Conservation (phyloP, 2,329 filamentous ascomycete genomes). For the Diplodia sapinea region DNA sequence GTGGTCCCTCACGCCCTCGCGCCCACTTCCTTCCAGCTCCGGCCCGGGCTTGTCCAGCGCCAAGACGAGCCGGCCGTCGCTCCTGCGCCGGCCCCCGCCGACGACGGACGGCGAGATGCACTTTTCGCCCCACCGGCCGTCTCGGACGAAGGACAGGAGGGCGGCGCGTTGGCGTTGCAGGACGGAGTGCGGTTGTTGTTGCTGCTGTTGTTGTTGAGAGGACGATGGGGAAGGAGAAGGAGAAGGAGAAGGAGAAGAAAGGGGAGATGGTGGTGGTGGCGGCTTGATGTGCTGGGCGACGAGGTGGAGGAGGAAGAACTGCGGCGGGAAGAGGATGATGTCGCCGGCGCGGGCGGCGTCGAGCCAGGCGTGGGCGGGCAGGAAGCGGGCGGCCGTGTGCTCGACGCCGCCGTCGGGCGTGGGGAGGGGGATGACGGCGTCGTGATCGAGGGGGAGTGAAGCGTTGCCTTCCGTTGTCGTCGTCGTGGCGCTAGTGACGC, state of each 20-base stretch:
- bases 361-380: conserved; percentile 73
- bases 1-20: conserved; percentile 59
- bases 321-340: conserved; percentile 88
- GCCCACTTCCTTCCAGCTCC: conserved; percentile 58
- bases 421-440: conserved; percentile 69
- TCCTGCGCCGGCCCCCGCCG: conserved; percentile 40
- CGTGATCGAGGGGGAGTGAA: conserved; percentile 44
- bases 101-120: conserved; percentile 50
- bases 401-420: conserved; percentile 73
- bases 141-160: conserved; percentile 57
- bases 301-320: conserved; percentile 74
- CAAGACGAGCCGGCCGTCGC: conserved; percentile 60
- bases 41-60: conserved; percentile 61
- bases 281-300: conserved; percentile 59
- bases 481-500: background rate
- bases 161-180: conserved; percentile 48
- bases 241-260: background rate
- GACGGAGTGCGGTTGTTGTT: conserved; percentile 43
- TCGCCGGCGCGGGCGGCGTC: conserved; percentile 65
- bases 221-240: too few species aligned
- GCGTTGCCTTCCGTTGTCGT: conserved; percentile 31
- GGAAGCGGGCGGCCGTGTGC: conserved; percentile 78
- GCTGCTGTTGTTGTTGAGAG: conserved; percentile 28
- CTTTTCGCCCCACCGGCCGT: conserved; percentile 58
- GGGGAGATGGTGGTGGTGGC: conserved; percentile 32